These are phyloP conservation scores for Paradendryphiella salina DNA, from an alignment of 2,329 filamentous ascomycete species.

Conservation along the genomic window DNA sequence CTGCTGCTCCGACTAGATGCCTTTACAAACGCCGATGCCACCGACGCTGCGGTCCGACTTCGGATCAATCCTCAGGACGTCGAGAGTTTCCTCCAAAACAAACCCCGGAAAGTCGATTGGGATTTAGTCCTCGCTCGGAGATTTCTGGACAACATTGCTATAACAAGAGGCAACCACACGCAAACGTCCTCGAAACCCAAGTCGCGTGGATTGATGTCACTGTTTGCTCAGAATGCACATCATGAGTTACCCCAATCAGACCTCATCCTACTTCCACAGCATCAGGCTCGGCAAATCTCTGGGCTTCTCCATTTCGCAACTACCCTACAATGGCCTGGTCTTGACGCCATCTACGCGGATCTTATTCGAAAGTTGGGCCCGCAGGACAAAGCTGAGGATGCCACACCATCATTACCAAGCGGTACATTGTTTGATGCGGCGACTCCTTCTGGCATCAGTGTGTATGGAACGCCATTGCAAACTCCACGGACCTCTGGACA, in stretches of 20 bases:
- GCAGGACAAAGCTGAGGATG: slow-evolving; percentile 18
- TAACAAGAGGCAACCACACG: slow-evolving; percentile 37
- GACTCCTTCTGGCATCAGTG: slow-evolving; percentile 39
- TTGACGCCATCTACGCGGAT: slow-evolving; percentile 45
- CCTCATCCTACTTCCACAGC: slow-evolving; percentile 42
- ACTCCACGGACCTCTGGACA: slow-evolving; percentile 40
- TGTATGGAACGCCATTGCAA: slow-evolving; percentile 46
- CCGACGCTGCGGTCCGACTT: slow-evolving; percentile 46
- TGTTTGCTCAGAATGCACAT: slow-evolving; percentile 28
- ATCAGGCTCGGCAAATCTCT: slow-evolving; percentile 50
- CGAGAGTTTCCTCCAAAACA: slow-evolving; percentile 51
- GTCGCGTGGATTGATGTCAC: slow-evolving; percentile 33
- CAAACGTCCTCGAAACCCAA: slow-evolving; percentile 26
- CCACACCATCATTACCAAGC: slow-evolving; percentile 22
- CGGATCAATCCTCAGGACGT: slow-evolving; percentile 51
- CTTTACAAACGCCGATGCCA: slow-evolving; percentile 39
- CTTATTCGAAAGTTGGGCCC: slow-evolving; percentile 46
- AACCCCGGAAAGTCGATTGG: slow-evolving; percentile 60
- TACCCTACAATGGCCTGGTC: slow-evolving; percentile 55
- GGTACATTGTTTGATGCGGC: slow-evolving; percentile 31
- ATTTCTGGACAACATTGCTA: slow-evolving; percentile 57
- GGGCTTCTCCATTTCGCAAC: slow-evolving; percentile 57
- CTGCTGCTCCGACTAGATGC: slow-evolving; percentile 59
- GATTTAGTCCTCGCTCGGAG: slow-evolving; percentile 58
- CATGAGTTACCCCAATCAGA: slow-evolving; percentile 29